Evolutionary conservation across 2,329 filamentous ascomycete species (phyloP).

Genomic region (Phaeophleospora eucalypticola): DNA sequence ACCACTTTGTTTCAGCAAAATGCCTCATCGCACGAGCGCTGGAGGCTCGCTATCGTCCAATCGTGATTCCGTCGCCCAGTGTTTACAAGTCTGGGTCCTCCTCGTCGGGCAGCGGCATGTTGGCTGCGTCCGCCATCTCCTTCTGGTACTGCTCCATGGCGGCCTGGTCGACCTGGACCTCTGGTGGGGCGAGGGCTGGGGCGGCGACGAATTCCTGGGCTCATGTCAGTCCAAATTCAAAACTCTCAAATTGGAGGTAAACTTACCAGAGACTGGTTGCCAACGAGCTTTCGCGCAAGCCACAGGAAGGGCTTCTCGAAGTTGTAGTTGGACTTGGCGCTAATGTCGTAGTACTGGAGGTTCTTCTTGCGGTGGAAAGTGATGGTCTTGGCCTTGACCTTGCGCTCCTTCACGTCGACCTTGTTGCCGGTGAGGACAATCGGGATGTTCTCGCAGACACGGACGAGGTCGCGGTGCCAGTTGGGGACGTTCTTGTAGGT

Average conservation of each 20-base stretch:
- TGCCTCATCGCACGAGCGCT: slow-evolving; percentile 14
- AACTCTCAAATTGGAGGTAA: neutral
- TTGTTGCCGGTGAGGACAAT: slow-evolving; percentile 99
- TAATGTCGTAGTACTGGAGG: slow-evolving; percentile 99
- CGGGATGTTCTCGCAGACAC: slow-evolving; percentile 98
- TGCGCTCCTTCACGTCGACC: slow-evolving; percentile 99
- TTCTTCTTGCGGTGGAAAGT: slow-evolving; percentile 99
- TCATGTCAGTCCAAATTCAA: slow-evolving; percentile 24
- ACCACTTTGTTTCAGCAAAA: slow-evolving; percentile 19
- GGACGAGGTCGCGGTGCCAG: slow-evolving; percentile 99
- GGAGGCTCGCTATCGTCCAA: slow-evolving; percentile 19
- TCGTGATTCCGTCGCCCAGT: slow-evolving; percentile 14
- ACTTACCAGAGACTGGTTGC: slow-evolving; percentile 79
- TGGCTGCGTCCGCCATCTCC: slow-evolving; percentile 80
- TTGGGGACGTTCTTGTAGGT: slow-evolving; percentile 99
- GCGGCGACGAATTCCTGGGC: slow-evolving; percentile 90
- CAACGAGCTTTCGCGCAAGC: slow-evolving; percentile 96
- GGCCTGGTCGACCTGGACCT: slow-evolving; percentile 79
- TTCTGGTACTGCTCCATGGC: slow-evolving; percentile 77
- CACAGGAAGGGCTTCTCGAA: slow-evolving; percentile 99
- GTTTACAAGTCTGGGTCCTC: slow-evolving; percentile 66
- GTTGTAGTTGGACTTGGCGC: slow-evolving; percentile 99
- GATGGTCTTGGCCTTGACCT: slow-evolving; percentile 99
- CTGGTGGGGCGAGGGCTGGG: slow-evolving; percentile 88
- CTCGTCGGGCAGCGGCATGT: slow-evolving; percentile 89